Percentiles rank a stretch among this genome's conserved stretches.
Evolutionary conservation across 2,329 filamentous ascomycete genomes (phyloP).

Genomic region (Massarina eburnea): DNA sequence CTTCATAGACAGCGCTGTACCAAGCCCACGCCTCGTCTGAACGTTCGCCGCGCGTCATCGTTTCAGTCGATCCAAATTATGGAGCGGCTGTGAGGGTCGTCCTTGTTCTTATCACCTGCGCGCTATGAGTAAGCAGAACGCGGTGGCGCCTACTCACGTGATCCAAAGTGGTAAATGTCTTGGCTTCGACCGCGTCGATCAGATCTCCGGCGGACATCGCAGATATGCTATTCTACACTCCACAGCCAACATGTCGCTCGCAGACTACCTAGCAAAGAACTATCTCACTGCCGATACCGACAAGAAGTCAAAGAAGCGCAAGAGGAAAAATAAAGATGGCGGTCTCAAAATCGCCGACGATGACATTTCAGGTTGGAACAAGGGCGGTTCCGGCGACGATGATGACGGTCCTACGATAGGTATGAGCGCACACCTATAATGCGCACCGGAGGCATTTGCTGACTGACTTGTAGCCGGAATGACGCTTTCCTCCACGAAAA

Average conservation of each 20-base stretch:
- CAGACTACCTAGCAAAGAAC: conserved; percentile 85
- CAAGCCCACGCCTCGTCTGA: conserved; percentile 75
- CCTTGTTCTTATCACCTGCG: too few species aligned
- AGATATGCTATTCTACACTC: not conserved
- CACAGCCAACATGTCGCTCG: conserved; percentile 60
- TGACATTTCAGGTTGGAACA: conserved; percentile 56
- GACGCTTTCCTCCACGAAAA: conserved; percentile 26
- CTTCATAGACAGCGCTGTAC: conserved; percentile 73
- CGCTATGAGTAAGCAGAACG: conserved; percentile 3
- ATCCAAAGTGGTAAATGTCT: conserved; percentile 1
- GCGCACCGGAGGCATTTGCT: conserved; percentile 31
- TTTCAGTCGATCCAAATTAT: conserved; percentile 1
- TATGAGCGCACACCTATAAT: conserved; percentile 40
- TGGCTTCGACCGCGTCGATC: too few species aligned
- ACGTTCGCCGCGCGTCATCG: conserved; percentile 59
- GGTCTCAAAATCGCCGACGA: conserved; percentile 55
- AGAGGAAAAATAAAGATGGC: conserved; percentile 46
- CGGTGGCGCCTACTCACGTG: conserved; percentile 30
- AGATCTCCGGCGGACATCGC: not conserved
- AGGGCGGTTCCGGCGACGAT: conserved; percentile 54
- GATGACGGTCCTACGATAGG: conserved; percentile 54
- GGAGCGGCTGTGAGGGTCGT: not conserved
- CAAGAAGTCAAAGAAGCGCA: conserved; percentile 57
- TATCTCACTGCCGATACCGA: conserved; percentile 72
- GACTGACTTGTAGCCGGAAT: conserved; percentile 35